Percentiles rank a stretch among this genome's conserved stretches.
phyloP scores from a whole-genome alignment of 495 filamentous ascomycete genomes.

The Aspergillus leporis region DNA sequence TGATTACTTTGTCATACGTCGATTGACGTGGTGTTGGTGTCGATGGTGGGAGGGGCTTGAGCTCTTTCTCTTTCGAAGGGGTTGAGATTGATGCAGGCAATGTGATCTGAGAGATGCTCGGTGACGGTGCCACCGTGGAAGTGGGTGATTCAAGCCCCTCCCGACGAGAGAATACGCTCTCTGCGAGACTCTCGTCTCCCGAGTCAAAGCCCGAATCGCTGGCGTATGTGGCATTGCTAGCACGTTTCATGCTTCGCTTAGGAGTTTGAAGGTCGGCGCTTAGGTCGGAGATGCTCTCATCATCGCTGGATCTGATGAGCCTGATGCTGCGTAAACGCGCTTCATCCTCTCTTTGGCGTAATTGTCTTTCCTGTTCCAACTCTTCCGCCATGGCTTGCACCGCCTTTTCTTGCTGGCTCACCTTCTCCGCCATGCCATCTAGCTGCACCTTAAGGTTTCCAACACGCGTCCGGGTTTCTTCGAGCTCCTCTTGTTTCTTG shows the following conservation, averaged over 20 bases:
- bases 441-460: constrained; percentile 71
- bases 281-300: constrained; percentile 52
- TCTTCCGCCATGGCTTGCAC: constrained; percentile 66
- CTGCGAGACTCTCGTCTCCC: constrained; percentile 55
- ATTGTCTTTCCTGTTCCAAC: constrained; percentile 58
- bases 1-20: constrained; percentile 43
- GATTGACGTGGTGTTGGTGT: constrained; percentile 33
- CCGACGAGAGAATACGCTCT: constrained; percentile 64
- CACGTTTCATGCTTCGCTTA: constrained; percentile 48
- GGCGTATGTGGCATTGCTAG: constrained; percentile 52
- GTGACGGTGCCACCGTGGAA: constrained; percentile 48
- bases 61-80: constrained; percentile 24
- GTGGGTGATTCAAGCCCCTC: constrained; percentile 50
- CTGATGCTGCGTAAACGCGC: constrained; percentile 42
- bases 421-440: constrained; percentile 72
- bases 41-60: constrained; percentile 16
- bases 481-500: constrained; percentile 68
- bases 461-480: constrained; percentile 69
- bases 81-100: constrained; percentile 31
- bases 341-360: constrained; percentile 55
- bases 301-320: constrained; percentile 33
- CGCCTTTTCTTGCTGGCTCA: constrained; percentile 61
- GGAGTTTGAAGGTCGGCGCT: constrained; percentile 52
- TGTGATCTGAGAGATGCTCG: constrained; percentile 39
- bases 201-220: constrained; percentile 57